A percentile compares a stretch with the other conserved stretches of the same genome.
Conservation (phyloP, 805 yeast genomes). For the Wickerhamomyces ciferrii region DNA sequence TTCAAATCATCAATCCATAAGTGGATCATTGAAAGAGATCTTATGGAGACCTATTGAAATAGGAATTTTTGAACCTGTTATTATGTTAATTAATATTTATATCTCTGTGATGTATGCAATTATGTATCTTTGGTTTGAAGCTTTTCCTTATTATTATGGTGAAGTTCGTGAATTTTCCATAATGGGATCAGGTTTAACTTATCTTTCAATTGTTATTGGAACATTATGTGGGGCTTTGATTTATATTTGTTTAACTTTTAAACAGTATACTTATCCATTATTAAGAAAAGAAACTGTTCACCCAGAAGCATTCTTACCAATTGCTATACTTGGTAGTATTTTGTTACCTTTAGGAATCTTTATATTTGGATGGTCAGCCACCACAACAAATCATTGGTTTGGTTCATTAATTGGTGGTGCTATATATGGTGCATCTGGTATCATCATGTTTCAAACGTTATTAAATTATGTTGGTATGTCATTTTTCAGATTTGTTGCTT, state of each 20-base stretch:
- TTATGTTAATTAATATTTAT: slow-evolving; percentile 46
- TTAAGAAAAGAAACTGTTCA: slow-evolving; percentile 22
- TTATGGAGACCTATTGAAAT: slow-evolving; percentile 46
- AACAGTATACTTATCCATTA: slow-evolving; percentile 21
- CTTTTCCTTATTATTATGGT: slow-evolving; percentile 50
- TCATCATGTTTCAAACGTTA: slow-evolving; percentile 52
- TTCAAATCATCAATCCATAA: slow-evolving; percentile 6
- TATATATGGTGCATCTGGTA: slow-evolving; percentile 33
- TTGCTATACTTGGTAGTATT: slow-evolving; percentile 35
- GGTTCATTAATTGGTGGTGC: slow-evolving; percentile 39
- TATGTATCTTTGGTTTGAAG: slow-evolving; percentile 54
- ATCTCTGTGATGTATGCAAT: slow-evolving; percentile 47
- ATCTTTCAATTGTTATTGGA: slow-evolving; percentile 42
- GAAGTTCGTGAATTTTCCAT: slow-evolving; percentile 40
- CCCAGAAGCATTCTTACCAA: slow-evolving; percentile 40
- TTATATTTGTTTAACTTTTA: slow-evolving; percentile 20
- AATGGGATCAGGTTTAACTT: slow-evolving; percentile 43
- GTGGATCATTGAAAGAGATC: slow-evolving; percentile 24
- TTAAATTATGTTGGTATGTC: slow-evolving; percentile 57
- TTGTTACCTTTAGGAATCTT: slow-evolving; percentile 38
- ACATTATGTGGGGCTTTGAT: slow-evolving; percentile 30
- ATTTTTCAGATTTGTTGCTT: slow-evolving; percentile 52
- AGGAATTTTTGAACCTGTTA: slow-evolving; percentile 49
- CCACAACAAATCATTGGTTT: slow-evolving; percentile 40
- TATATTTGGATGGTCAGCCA: slow-evolving; percentile 47